These are phyloP conservation scores for Colletotrichum sp. DNA, from an alignment of 2,329 filamentous ascomycete species.

Conservation along the genomic window DNA sequence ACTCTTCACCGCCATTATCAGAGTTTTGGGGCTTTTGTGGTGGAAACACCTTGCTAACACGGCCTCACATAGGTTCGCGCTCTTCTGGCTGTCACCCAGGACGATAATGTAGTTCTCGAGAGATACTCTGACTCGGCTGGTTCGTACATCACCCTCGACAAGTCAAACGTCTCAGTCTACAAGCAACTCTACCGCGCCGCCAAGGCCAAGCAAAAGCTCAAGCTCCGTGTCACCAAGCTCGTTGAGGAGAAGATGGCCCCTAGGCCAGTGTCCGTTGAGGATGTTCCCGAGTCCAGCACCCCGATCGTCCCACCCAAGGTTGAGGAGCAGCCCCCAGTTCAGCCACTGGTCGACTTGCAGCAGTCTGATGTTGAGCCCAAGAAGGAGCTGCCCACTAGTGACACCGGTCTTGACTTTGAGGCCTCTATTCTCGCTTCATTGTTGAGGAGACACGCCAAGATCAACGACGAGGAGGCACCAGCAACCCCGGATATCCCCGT, in stretches of 20 bases:
- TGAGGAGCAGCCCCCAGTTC: conserved; percentile 16
- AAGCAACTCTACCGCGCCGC: conserved; percentile 97
- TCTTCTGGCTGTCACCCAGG: conserved; percentile 68
- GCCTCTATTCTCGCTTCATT: conserved; percentile 22
- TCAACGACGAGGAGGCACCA: conserved; percentile 4
- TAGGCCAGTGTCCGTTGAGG: conserved; percentile 55
- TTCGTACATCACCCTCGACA: conserved; percentile 80
- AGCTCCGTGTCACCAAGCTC: conserved; percentile 71
- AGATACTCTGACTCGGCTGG: conserved; percentile 94
- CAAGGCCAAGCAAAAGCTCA: conserved; percentile 97
- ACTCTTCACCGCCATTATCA: background rate
- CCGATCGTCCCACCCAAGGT: conserved; percentile 24
- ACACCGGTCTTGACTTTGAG: conserved; percentile 22
- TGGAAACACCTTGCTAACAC: background rate
- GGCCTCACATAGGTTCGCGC: conserved; percentile 64
- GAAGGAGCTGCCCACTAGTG: conserved; percentile 15
- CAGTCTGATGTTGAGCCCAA: conserved; percentile 21
- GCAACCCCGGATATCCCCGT: conserved; percentile 25
- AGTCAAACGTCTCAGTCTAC: conserved; percentile 81
- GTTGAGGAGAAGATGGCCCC: conserved; percentile 36
- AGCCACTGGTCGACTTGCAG: conserved; percentile 27
- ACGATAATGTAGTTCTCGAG: conserved; percentile 75
- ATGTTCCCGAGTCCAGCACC: conserved; percentile 44
- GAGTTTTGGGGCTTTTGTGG: background rate
- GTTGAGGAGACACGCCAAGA: conserved; percentile 19